phyloP scores from a whole-genome alignment of 1,284 basidiomycete species.

The Ceratobasidium sp. region DNA sequence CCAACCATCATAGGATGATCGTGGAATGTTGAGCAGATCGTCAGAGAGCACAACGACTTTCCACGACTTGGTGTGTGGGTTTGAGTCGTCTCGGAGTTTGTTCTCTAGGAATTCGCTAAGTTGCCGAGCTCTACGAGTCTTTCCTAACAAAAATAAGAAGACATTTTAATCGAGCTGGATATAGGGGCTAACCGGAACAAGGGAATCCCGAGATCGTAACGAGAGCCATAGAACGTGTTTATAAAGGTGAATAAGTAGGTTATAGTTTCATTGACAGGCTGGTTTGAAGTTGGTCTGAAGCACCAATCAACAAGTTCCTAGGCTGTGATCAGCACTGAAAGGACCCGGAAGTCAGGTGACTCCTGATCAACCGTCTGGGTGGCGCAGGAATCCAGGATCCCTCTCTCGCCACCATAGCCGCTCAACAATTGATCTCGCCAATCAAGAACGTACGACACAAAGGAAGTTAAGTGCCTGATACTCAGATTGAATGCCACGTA shows the following conservation, averaged over 20 bases:
- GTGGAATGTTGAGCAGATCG: conserved; percentile 74
- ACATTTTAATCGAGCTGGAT: background rate
- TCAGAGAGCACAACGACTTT: conserved; percentile 83
- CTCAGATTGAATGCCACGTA: conserved; percentile 1
- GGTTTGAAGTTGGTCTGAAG: too few species aligned
- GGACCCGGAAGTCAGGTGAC: conserved; percentile 2
- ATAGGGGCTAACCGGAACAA: conserved; percentile 10
- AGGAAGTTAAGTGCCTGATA: background rate
- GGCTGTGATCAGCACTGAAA: too few species aligned
- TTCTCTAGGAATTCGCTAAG: conserved; percentile 72
- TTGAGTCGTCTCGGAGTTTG: conserved; percentile 68
- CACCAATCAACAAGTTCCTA: too few species aligned
- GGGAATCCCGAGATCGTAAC: conserved; percentile 94
- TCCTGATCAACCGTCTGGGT: background rate
- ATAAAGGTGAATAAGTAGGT: background rate
- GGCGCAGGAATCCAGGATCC: background rate
- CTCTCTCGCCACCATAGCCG: conserved; percentile 6
- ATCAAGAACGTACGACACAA: background rate
- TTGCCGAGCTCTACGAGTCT: conserved; percentile 78
- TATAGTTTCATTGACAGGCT: background rate
- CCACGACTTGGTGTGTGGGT: conserved; percentile 60
- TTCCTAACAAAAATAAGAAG: conserved; percentile 73
- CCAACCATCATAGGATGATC: conserved; percentile 82
- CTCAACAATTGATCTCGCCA: background rate
- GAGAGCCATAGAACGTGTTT: conserved; percentile 79